Conservation (phyloP, 192 early-diverging fungal species). For the Linnemannia elongata region DNA sequence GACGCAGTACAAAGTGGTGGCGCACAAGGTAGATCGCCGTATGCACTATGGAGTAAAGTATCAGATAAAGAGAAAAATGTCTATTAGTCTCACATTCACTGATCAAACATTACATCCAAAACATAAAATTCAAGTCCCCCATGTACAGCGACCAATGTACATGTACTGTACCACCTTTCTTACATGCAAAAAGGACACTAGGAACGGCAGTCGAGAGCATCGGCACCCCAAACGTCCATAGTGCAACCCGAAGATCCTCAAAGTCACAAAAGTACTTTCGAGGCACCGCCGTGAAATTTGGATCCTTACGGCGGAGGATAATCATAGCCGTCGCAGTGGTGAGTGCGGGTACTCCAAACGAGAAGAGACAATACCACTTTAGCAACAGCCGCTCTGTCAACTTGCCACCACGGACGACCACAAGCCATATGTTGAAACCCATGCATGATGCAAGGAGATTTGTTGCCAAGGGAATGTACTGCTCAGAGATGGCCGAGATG, state of each 20-base stretch:
- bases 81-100: background rate
- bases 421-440: conserved; percentile 36
- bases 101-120: background rate
- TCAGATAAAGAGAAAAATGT: background rate
- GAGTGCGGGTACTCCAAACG: conserved; percentile 23
- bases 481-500: conserved; percentile 28
- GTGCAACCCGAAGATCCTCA: background rate
- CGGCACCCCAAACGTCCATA: conserved; percentile 22
- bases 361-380: conserved; percentile 31
- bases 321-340: background rate
- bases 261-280: conserved; percentile 38
- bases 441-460: conserved; percentile 27
- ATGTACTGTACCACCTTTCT: background rate
- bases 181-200: conserved; percentile 24
- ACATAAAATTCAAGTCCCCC: background rate
- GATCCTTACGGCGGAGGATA: conserved; percentile 21
- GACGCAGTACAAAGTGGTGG: conserved; percentile 11
- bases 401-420: conserved; percentile 18
- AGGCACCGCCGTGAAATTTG: conserved; percentile 12
- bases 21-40: background rate
- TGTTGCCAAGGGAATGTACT: conserved; percentile 8
- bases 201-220: conserved; percentile 3
- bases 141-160: background rate
- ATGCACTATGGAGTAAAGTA: background rate
- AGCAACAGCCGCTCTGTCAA: conserved; percentile 26